Base-by-base conservation (phyloP, 1,284 basidiomycete genomes). In the Malassezia yamatoensis region DNA sequence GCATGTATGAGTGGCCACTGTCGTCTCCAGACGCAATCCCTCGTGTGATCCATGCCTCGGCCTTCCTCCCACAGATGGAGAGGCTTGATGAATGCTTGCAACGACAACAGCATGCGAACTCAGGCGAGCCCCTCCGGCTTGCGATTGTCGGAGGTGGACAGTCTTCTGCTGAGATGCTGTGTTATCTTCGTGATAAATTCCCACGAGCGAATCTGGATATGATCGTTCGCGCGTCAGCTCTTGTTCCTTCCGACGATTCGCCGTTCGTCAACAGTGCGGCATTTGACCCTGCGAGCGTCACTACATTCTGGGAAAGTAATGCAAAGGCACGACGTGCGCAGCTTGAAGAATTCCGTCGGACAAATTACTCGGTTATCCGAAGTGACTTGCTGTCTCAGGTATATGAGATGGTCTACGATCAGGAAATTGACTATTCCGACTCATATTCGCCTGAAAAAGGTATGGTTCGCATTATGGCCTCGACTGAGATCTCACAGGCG, bases 101-200 rank as follows among this genome's bases (percentile, higher is more conserved):
- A 32, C 47, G 44, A 11, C 15, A 15, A 7, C 34, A 47, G 15
- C 54, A 51, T 20, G 44, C 51, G n/a, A 33, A 16, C 4, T 41
- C 46, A 11, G 35, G 45, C 10, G 40, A 33, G 18, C 38, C 36
- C 50, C 62, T 71, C 15, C 63, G 64, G 11, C 54, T 74, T 15
- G 72, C 68, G 12, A 67, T 74, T 20, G 49, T 74, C 29, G 72
- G 72, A n/a, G 64, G 64, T 32, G 72, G 72, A 3, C 72, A 74
- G 57, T 70, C 68, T 16, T 55, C 65, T 32, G 69, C 67, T 13
- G 72, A 74, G 54, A 70, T 72, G 58, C 24, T 65, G 29, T 58
- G 69, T 53, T 69, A 74, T 55, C 62, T 74, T 21, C 66, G 66
- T 59, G 40, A 53, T 38, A 65, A 61, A 37, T 74, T 67, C 62